phyloP scores from a whole-genome alignment of 257 asterid genomes.

The Vinca minor region DNA sequence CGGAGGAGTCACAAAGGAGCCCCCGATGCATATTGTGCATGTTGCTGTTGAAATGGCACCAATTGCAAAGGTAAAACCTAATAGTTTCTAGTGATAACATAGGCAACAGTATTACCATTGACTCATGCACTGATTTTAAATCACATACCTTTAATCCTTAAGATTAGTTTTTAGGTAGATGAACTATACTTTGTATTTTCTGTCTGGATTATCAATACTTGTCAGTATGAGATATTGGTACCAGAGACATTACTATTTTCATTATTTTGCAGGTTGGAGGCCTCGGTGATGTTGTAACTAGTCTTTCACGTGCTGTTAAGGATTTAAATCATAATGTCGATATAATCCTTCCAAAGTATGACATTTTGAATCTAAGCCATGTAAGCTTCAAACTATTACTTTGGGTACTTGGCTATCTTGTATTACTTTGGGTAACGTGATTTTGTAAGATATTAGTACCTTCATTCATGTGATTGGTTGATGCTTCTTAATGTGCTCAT shows the following conservation, averaged over 20 bases:
- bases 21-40: slow-evolving; percentile 93
- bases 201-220: background rate
- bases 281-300: slow-evolving; percentile 96
- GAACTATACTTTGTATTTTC: background rate
- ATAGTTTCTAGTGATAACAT: background rate
- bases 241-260: background rate
- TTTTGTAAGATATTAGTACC: background rate
- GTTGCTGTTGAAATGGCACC: slow-evolving; percentile 98
- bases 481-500: background rate
- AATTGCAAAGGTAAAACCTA: slow-evolving; percentile 72
- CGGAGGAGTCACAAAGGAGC: slow-evolving; percentile 77
- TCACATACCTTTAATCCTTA: too few species aligned
- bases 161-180: too few species aligned
- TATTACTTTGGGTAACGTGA: slow-evolving; percentile 9
- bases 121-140: background rate
- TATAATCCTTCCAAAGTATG: slow-evolving; percentile 85
- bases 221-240: too few species aligned
- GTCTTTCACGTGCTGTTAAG: slow-evolving; percentile 98
- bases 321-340: slow-evolving; percentile 87
- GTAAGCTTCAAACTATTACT: slow-evolving; percentile 40
- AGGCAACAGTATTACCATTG: background rate
- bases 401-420: slow-evolving; percentile 8
- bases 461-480: slow-evolving; percentile 2
- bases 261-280: slow-evolving; percentile 86
- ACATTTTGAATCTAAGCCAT: slow-evolving; percentile 57